Percentiles rank a stretch among this genome's conserved stretches.
These are phyloP conservation scores for Colletotrichum godetiae DNA, from an alignment of 2,329 filamentous ascomycete genomes.

Conservation along the genomic window DNA sequence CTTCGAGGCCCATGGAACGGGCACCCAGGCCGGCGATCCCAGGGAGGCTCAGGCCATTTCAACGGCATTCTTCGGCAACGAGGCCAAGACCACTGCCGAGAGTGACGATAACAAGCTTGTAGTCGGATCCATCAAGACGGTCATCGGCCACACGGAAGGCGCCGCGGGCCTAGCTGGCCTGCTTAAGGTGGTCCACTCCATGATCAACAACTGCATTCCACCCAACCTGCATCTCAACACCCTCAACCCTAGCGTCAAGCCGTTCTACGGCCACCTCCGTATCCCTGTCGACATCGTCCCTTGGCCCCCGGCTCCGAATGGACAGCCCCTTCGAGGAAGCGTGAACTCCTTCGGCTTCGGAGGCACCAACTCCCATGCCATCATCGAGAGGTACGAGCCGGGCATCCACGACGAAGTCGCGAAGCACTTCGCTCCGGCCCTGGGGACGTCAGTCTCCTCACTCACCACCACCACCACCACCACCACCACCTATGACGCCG, in stretches of 20 bases:
- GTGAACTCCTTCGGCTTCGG: slow-evolving; percentile 40
- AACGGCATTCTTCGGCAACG: slow-evolving; percentile 43
- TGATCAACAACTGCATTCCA: slow-evolving; percentile 36
- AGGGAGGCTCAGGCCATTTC: slow-evolving; percentile 40
- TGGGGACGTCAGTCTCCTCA: background rate
- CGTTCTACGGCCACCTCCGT: slow-evolving; percentile 38
- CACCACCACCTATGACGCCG: background rate
- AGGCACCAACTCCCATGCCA: slow-evolving; percentile 38
- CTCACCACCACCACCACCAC: background rate
- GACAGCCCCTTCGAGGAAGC: slow-evolving; percentile 38
- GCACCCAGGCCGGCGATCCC: slow-evolving; percentile 44
- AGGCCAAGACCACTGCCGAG: slow-evolving; percentile 38
- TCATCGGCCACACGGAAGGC: slow-evolving; percentile 37
- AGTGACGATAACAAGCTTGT: slow-evolving; percentile 37
- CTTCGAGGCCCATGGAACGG: slow-evolving; percentile 59
- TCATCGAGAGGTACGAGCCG: slow-evolving; percentile 36
- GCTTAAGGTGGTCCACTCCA: slow-evolving; percentile 34
- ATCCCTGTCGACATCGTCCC: slow-evolving; percentile 41
- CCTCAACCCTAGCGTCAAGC: slow-evolving; percentile 37
- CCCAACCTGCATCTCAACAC: slow-evolving; percentile 36
- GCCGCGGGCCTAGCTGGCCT: slow-evolving; percentile 38
- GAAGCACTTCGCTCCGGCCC: slow-evolving; percentile 12
- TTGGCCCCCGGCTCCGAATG: slow-evolving; percentile 41
- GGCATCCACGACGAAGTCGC: slow-evolving; percentile 28
- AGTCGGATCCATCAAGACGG: slow-evolving; percentile 42